Evolutionary conservation across 2,329 filamentous ascomycete genomes (phyloP), one percentile per base, ranked within the genome.

Genomic region (Thielaviopsis punctulata): DNA sequence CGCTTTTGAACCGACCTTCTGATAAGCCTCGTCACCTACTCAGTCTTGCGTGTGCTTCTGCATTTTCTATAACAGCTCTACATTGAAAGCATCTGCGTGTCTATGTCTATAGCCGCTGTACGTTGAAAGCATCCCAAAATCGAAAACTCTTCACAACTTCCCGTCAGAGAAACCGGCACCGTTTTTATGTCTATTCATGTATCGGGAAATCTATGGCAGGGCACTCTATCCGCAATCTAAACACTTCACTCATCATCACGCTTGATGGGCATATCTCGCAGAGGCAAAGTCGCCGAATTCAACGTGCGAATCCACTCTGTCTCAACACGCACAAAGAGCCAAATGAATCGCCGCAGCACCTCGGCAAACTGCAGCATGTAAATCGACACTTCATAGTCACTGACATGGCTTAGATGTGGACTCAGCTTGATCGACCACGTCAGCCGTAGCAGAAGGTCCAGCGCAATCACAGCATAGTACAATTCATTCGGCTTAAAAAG

Each of bases 311-410:
- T 76, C 84, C 85, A 95, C 69, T 98, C 92, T 21, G 87, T 89
- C 71, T 98, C 92, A 41, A 94, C 82, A 9, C 92, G 78, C 67
- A 96, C 86, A 67, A 95, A 96, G 53, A 95, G 87, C 92, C 92
- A 98, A 56, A 96, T 76, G 88, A 90, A 96, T 53, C 92, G 76
- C 47, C 92, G 76, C 45, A 86, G 73, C 18, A 96, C 84, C 68
- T 98, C 92, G 10, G 95, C 70, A 45, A 86, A 73, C 69, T 95
- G 84, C 61, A 96, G 78, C 23, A 90, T 61, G 63, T 95, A 98
- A 45, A 96, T 85, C 7, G 86, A 86, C 52, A 81, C 82, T 68
- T 96, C 92, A 49, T 88, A 78, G 63, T 95, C 88, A 59, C 84
- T 82, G 53, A 94, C 80, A 63, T 85, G 85, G 63, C 89, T 83